Base-by-base conservation (phyloP, 2,329 filamentous ascomycete genomes). In the Dactylonectria estremocensis region DNA sequence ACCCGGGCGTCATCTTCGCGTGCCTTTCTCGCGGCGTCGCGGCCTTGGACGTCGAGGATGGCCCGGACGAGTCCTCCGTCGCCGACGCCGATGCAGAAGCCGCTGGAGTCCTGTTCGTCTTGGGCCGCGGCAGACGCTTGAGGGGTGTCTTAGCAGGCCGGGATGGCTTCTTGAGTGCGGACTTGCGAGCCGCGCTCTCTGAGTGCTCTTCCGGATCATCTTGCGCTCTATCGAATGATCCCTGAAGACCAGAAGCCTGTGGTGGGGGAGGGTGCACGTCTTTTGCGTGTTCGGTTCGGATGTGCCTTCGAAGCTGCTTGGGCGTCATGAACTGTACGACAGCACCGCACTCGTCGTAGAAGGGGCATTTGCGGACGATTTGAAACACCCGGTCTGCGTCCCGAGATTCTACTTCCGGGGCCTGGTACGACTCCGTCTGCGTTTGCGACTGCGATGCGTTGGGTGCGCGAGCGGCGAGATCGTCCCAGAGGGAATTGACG, bases 401-500 rank as follows among this genome's bases (percentile, higher is more conserved):
- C 2, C 14, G 6, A n/a, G 16, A 43, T n/a, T 14, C 40, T n/a
- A 7, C 24, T 28, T 28, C 40, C 14, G 37, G 37, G 37, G 4
- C 37, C 3, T 5, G 14, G 16, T 14, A 43, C 8, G 40, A n/a
- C 40, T 14, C 7, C 16, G 16, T 6, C 40, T n/a, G 40, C n/a
- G 33, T 4, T 40, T 43, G 14, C 18, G 9, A 46, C 7, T 9
- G 45, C 13, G 35, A 40, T 11, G 45, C 45, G 7, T 5, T 46
- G n/a, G 24, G 24, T 20, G 10, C 18, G 18, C 6, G 18, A 46
- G n/a, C 18, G 18, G 10, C 8, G 14, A 73, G 4, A 1, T n/a
- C 7, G 20, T 64, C 63, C 73, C 73, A 76, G 7, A 76, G 74
- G 1, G 48, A 3, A 11, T 74, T 65, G 40, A 70, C 28, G 49